Evolutionary conservation across 768 basidiomycete species (phyloP).

Genomic region (Leccinellum rugosiceps): DNA sequence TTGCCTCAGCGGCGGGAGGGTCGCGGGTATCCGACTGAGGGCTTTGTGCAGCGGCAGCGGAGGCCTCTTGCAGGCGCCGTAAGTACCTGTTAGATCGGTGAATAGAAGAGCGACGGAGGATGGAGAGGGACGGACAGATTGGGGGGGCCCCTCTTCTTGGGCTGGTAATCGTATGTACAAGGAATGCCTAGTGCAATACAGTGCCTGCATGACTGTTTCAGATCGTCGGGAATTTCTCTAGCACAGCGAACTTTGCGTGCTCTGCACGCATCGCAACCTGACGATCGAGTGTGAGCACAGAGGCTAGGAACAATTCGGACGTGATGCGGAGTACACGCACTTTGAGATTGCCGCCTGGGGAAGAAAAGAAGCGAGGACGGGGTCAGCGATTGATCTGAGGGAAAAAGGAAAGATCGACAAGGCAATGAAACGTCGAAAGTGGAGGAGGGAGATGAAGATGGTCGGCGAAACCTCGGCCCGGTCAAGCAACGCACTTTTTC

Average conservation of each 20-base stretch:
- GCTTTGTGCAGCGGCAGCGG: constrained; percentile 48
- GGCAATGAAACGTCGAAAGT: not conserved
- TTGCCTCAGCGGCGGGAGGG: constrained; percentile 35
- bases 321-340: constrained; percentile 40
- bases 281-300: constrained; percentile 20
- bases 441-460: constrained; percentile 13
- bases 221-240: constrained; percentile 73
- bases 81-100: constrained; percentile 52
- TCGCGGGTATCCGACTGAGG: constrained; percentile 31
- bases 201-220: constrained; percentile 81
- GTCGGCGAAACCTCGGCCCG: constrained; percentile 55
- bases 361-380: constrained; percentile 26
- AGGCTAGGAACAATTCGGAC: constrained; percentile 18
- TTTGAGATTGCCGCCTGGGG: constrained; percentile 79
- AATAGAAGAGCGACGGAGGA: not conserved
- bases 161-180: constrained; percentile 91
- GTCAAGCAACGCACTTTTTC: constrained; percentile 64
- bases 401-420: constrained; percentile 34
- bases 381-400: constrained; percentile 32
- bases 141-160: constrained; percentile 90
- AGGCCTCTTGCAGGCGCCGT: constrained; percentile 75
- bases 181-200: constrained; percentile 77
- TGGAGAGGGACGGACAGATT: constrained; percentile 61
- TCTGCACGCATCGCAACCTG: constrained; percentile 85
- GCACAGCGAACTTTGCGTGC: constrained; percentile 86